Conservation (phyloP, 2,329 filamentous ascomycete genomes). For the Penicillium hordei region DNA sequence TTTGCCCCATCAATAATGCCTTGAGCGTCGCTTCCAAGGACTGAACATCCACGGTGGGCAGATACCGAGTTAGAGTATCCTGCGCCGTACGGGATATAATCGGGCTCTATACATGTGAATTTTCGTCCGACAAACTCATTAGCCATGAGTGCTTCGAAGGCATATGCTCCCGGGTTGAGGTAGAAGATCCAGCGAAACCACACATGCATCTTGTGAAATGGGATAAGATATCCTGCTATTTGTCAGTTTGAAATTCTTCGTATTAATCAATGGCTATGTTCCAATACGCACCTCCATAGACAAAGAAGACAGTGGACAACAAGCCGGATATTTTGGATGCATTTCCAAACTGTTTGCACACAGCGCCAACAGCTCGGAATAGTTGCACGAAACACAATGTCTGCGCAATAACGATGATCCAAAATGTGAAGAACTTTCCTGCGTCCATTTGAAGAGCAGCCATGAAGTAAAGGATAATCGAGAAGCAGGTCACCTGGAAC, state of each 20-base stretch:
- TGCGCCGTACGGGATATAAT: conserved; percentile 48
- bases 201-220: conserved; percentile 58
- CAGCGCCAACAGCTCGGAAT: conserved; percentile 50
- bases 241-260: not conserved
- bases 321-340: conserved; percentile 49
- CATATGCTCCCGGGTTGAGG: conserved; percentile 65
- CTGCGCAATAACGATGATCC: conserved; percentile 53
- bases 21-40: conserved; percentile 30
- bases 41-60: conserved; percentile 31
- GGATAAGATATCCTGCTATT: conserved; percentile 57
- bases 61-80: conserved; percentile 38
- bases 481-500: conserved; percentile 57
- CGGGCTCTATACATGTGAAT: conserved; percentile 53
- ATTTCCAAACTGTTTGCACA: conserved; percentile 48
- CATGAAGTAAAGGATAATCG: conserved; percentile 63
- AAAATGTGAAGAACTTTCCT: conserved; percentile 60
- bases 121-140: conserved; percentile 65
- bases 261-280: too few species aligned
- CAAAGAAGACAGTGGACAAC: conserved; percentile 47
- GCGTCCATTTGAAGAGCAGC: conserved; percentile 53
- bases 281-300: conserved; percentile 48
- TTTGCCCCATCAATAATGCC: conserved; percentile 50
- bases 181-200: conserved; percentile 64
- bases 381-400: conserved; percentile 54
- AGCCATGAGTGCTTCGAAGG: conserved; percentile 64